Conservation (phyloP, 2,329 filamentous ascomycete species). For the Pyricularia sp. region DNA sequence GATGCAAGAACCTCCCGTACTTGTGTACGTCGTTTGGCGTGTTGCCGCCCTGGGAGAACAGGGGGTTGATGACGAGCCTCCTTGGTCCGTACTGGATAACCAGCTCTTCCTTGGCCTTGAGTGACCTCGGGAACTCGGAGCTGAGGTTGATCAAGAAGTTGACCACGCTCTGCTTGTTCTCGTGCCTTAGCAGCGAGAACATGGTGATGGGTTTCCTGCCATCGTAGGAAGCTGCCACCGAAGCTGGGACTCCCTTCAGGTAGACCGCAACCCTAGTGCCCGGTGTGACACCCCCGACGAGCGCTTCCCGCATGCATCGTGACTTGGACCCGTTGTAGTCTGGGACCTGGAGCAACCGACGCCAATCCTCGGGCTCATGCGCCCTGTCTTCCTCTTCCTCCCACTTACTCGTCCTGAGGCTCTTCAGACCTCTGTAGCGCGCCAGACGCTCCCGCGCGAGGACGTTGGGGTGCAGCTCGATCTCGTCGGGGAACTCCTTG, state of each 20-base stretch:
- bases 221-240: constrained; percentile 32
- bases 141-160: constrained; percentile 84
- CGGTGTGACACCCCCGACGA: constrained; percentile 74
- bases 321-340: constrained; percentile 81
- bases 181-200: constrained; percentile 82
- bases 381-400: constrained; percentile 76
- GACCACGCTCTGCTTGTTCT: constrained; percentile 82
- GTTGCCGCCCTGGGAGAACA: constrained; percentile 80
- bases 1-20: constrained; percentile 82
- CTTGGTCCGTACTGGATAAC: constrained; percentile 85
- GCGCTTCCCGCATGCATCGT: constrained; percentile 63
- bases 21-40: constrained; percentile 97
- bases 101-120: constrained; percentile 86
- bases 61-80: constrained; percentile 73
- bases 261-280: constrained; percentile 76
- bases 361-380: constrained; percentile 83
- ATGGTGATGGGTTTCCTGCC: constrained; percentile 52
- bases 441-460: constrained; percentile 73
- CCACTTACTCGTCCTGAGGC: constrained; percentile 76
- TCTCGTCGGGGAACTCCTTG: constrained; percentile 91
- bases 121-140: constrained; percentile 58
- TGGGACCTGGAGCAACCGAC: constrained; percentile 69
- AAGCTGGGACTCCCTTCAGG: constrained; percentile 39
- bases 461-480: constrained; percentile 82
- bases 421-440: constrained; percentile 85